These are phyloP conservation scores for Barnettozyma populi DNA, from an alignment of 805 yeast species.

Conservation along the genomic window DNA sequence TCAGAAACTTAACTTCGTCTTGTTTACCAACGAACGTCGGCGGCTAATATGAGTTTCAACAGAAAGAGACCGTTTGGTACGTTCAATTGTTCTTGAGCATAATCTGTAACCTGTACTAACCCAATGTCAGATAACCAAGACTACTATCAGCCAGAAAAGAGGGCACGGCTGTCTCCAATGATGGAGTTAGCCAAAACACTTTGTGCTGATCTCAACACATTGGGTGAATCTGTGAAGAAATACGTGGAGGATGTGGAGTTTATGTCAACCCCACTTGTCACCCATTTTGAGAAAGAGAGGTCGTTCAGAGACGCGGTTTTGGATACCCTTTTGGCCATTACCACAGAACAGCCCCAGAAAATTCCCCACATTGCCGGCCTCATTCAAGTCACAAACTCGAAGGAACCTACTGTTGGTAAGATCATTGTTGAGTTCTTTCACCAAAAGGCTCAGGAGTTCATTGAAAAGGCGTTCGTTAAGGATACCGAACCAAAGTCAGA, in stretches of 20 bases:
- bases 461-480: slow-evolving; percentile 33
- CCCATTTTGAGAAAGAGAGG: slow-evolving; percentile 59
- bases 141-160: slow-evolving; percentile 21
- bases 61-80: slow-evolving; percentile 26
- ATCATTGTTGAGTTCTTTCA: slow-evolving; percentile 66
- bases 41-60: slow-evolving; percentile 20
- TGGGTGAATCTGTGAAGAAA: slow-evolving; percentile 48
- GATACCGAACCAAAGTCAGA: slow-evolving; percentile 26
- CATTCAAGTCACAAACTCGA: slow-evolving; percentile 59
- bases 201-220: slow-evolving; percentile 46
- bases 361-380: slow-evolving; percentile 65
- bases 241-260: slow-evolving; percentile 61
- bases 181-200: slow-evolving; percentile 42
- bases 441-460: slow-evolving; percentile 50
- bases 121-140: slow-evolving; percentile 18
- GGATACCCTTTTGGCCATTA: slow-evolving; percentile 60
- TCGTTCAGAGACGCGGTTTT: slow-evolving; percentile 54
- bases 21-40: neutral
- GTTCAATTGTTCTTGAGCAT: slow-evolving; percentile 2
- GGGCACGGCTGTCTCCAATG: slow-evolving; percentile 36
- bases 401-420: slow-evolving; percentile 60
- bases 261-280: slow-evolving; percentile 60
- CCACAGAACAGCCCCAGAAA: slow-evolving; percentile 89
- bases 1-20: neutral
- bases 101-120: neutral